Evolutionary conservation across 1,284 basidiomycete genomes (phyloP), one percentile per base, ranked within the genome.

Genomic region (Marasmius tenuissimus): DNA sequence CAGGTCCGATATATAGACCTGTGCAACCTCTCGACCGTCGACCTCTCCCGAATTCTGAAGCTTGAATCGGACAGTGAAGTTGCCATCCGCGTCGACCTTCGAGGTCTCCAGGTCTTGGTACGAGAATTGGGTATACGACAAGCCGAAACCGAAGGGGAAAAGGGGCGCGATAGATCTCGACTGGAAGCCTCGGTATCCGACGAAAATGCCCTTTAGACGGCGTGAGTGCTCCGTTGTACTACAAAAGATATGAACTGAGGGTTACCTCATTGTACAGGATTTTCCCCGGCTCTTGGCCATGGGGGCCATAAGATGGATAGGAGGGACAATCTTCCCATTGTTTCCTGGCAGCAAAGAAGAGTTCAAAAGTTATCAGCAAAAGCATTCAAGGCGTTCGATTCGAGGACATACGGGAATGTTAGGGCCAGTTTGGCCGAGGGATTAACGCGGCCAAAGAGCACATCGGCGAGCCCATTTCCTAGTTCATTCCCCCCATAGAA

Each of bases 401-500:
- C 14, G 45, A 51, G 16, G 16, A 69, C 76, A 62, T 54, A 79
- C 72, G 82, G 81, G 71, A 82, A 84, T 1, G 82, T 80, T 45
- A 83, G 63, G 3, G 82, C 73, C 16, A 84, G 73, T 67, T 82
- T 83, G 7, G 76, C 81, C 7, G 78, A 80, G 0, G 83, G 82
- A 65, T 85, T 85, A n/a, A 77, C 74, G 65, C 79, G 78, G 20
- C 84, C 84, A 66, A 83, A 86, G 6, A 86, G 62, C 0, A 85
- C 77, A 67, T 85, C 81, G 4, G 83, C 81, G 4, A 86, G 68
- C 6, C 77, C 83, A 60, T 80, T 78, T 8, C 85, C 85, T 27
- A 78, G 70, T 66, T 84, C 84, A 69, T 87, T 85, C 3, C 85
- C 85, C 11, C 82, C 83, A 65, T 82, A 85, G 68, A 83, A 85